These are phyloP conservation scores for Pilobolus umbonatus DNA, from an alignment of 192 early-diverging fungal genomes.

Conservation along the genomic window DNA sequence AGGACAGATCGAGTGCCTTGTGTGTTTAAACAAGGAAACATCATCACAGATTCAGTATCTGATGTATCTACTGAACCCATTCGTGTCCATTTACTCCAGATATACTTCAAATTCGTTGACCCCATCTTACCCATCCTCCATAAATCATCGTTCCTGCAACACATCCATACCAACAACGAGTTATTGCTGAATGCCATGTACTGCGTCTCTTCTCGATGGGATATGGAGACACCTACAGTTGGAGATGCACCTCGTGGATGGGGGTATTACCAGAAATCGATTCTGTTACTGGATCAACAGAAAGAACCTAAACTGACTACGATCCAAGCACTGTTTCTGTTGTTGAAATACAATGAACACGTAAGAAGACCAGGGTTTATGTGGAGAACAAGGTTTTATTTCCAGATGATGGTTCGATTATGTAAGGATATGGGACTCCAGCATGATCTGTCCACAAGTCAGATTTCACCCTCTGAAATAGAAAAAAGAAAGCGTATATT, in stretches of 20 bases:
- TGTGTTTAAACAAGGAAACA: not conserved
- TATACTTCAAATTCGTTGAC: slow-evolving; percentile 41
- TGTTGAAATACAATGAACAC: slow-evolving; percentile 51
- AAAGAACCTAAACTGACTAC: slow-evolving; percentile 40
- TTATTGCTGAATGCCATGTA: slow-evolving; percentile 12
- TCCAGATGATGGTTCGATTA: slow-evolving; percentile 17
- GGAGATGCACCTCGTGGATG: slow-evolving; percentile 10
- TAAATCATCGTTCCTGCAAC: not conserved
- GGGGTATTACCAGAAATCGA: slow-evolving; percentile 12
- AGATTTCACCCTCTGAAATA: not conserved
- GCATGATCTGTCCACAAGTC: not conserved
- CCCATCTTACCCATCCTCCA: slow-evolving; percentile 44
- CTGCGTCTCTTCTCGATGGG: slow-evolving; percentile 4
- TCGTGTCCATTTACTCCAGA: slow-evolving; percentile 24
- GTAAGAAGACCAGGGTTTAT: slow-evolving; percentile 40
- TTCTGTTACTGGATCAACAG: slow-evolving; percentile 29
- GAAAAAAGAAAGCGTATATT: slow-evolving; percentile 16
- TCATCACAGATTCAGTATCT: not conserved
- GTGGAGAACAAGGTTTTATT: slow-evolving; percentile 45
- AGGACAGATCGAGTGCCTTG: slow-evolving; percentile 15
- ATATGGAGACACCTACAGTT: not conserved
- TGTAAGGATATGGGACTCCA: slow-evolving; percentile 5
- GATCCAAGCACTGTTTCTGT: slow-evolving; percentile 38
- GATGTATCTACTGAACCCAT: not conserved
- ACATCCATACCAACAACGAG: not conserved